Evolutionary conservation across 2,329 filamentous ascomycete species (phyloP), one percentile per base, ranked within the genome.

Genomic region (Neofusicoccum kwambonambiense): DNA sequence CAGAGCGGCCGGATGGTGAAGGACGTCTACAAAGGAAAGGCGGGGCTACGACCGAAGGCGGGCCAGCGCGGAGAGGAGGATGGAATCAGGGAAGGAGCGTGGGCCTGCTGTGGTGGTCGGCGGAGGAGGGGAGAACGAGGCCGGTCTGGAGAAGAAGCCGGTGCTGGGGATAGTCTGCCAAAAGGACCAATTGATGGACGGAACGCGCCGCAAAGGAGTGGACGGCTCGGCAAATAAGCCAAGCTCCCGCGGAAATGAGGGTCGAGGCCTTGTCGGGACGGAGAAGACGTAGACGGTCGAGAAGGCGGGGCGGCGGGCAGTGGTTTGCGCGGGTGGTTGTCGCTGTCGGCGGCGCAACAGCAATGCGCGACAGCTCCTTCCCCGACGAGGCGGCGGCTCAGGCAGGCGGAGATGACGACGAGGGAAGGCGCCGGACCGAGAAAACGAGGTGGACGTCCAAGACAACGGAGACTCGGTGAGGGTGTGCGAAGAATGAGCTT

Each of bases 211-310:
- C 50, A 42, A 64, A 64, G 39, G 62, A 64, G 50, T 39, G 62
- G 62, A 64, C 51, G 51, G 51, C 62, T 64, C 62, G 62, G 62
- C 62, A 64, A 64, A 64, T 52, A 64, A 64, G 52, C 62, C 62
- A 64, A 64, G 62, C 50, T 64, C n/a, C 15, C 15, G 42, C 50
- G 34, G 50, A 64, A 54, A 64, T 54, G 61, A 54, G 37, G 50
- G n/a, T 49, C 11, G 41, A 58, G 37, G 13, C 2, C 8, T 45
- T n/a, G 41, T 19, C 17, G 27, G 50, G 39, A 15, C 31, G 61
- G 49, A 63, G 49, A 45, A 19, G 39, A 37, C 3, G 49, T 7
- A 37, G 61, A 34, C 17, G 39, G 11, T 44, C 13, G 61, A 54
- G 44, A 54, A 44, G 39, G n/a, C 37, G 17, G 45, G 49, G 27